Evolutionary conservation across 306 rosid species (phyloP), one percentile per base, ranked within the genome.

Genomic region (Malus sieversii): DNA sequence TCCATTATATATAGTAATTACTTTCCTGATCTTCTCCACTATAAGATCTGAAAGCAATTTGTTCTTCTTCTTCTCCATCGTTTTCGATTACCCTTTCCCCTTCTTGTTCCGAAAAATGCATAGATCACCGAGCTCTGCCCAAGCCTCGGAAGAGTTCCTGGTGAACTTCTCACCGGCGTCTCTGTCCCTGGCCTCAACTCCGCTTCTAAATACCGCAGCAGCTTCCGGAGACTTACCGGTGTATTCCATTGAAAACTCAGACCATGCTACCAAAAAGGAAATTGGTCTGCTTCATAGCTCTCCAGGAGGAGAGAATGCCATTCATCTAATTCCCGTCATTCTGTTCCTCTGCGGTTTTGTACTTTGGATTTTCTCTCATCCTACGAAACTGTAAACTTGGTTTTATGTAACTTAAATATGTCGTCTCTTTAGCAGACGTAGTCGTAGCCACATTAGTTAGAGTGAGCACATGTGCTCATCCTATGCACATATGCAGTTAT

Each of bases 331-430:
- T 46, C 97, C 97, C 29, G 13, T 92, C 22, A 66, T 89, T 46
- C 79, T 95, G 59, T 4, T 89, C 78, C 78, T 92, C 30, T 92
- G 90, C 78, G 92, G 77, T 83, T 87, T 95, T 0, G 42, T 87
- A 74, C 97, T 95, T 66, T 92, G 96, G 96, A 75, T 92, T 77
- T 89, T 86, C 86, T 92, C 98, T 52, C 72, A 53, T 69, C 59
- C 59, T 4, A 70, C 58, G 79, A 27, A 48, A 27, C 20, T 58
- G 46, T 65, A 61, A 45, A 52, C 46, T 6, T 59, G 9, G 4
- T 57, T 57, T 2, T 15, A 15, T 15, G 70, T 19, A 20, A 66
- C 70, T 27, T 32, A 19, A 32, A 30, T 30, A 16, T 63, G 68
- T 63, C 3, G 4, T 30, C 40, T 32, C 15, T 30, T 38, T 60